Conservation (phyloP, 2,329 filamentous ascomycete genomes). For the Fusarium begoniae region DNA sequence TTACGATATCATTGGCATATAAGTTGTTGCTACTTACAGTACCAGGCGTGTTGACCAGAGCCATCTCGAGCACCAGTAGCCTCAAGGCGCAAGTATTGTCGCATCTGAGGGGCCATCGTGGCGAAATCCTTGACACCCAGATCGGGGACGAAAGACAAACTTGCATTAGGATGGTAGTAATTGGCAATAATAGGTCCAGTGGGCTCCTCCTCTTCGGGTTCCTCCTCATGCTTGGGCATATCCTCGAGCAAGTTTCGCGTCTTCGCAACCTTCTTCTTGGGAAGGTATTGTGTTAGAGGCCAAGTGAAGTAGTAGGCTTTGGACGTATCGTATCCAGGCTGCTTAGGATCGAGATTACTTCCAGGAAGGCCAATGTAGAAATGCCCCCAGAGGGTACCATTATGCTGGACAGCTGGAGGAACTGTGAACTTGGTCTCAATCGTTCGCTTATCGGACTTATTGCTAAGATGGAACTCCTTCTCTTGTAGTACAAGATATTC, state of each 20-base stretch:
- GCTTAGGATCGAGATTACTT: constrained; percentile 77
- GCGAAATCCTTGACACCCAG: constrained; percentile 75
- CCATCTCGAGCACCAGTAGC: constrained; percentile 82
- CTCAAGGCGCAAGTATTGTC: constrained; percentile 83
- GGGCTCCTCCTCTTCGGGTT: constrained; percentile 62
- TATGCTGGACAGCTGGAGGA: constrained; percentile 83
- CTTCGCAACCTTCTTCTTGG: constrained; percentile 90
- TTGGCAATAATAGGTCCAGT: constrained; percentile 77
- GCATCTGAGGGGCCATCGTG: constrained; percentile 75
- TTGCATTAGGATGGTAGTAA: constrained; percentile 96
- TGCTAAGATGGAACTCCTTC: constrained; percentile 79
- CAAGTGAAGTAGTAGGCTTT: constrained; percentile 86
- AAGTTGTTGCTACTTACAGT: constrained; percentile 58
- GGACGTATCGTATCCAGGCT: constrained; percentile 74
- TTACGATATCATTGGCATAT: background rate
- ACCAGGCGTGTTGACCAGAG: constrained; percentile 90
- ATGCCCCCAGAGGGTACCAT: constrained; percentile 94
- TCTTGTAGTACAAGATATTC: constrained; percentile 82
- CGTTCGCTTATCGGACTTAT: constrained; percentile 80
- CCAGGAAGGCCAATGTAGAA: constrained; percentile 87
- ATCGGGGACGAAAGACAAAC: constrained; percentile 85
- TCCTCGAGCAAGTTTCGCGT: constrained; percentile 84
- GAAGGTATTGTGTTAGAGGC: constrained; percentile 87
- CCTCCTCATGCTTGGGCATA: constrained; percentile 50
- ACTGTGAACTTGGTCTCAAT: constrained; percentile 81